Evolutionary conservation across 306 rosid genomes (phyloP), one percentile per base, ranked within the genome.

Genomic region (Vigna radiata): DNA sequence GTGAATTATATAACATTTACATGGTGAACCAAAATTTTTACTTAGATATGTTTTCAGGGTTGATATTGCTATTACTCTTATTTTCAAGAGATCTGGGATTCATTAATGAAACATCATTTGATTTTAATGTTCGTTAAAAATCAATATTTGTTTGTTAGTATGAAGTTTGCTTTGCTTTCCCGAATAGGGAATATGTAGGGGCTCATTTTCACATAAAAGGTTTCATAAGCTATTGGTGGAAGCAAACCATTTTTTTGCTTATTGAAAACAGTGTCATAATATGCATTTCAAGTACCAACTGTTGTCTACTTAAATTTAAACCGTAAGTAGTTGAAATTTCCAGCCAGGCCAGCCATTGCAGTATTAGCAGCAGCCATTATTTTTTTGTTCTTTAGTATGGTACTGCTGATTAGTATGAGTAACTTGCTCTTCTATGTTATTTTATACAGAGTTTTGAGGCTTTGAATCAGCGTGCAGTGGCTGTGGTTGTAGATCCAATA

Each of bases 401-500:
- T 39, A 25, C 75, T 71, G 53, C 43, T 71, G 68, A 25, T 66
- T 47, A 18, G 33, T 82, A 16, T 12, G 44, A 48, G 15, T 72
- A 59, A 33, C 31, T 44, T 77, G 72, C 53, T 55, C 44, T 16
- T 61, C 66, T 75, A 31, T 70, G 31, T 66, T 58, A 13, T 62
- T 4, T 50, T 59, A 5, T 86, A 56, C 79, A 93, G 98, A 91
- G 97, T 79, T 93, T 93, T 84, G 98, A 93, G 87, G 98, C 98
- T 71, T 85, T 91, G 80, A 93, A 93, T 86, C 98, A 91, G 81
- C 94, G 97, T 48, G 98, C 95, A 68, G 98, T 93, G 65, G 98
- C 98, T 13, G 98, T 93, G 63, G 98, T 91, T 77, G 98, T 93
- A 69, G 97, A 93, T 81, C 98, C 98, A 19, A 93, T 93, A 72